phyloP scores from a whole-genome alignment of 2,329 filamentous ascomycete species.

The Annulohypoxylon truncatum region DNA sequence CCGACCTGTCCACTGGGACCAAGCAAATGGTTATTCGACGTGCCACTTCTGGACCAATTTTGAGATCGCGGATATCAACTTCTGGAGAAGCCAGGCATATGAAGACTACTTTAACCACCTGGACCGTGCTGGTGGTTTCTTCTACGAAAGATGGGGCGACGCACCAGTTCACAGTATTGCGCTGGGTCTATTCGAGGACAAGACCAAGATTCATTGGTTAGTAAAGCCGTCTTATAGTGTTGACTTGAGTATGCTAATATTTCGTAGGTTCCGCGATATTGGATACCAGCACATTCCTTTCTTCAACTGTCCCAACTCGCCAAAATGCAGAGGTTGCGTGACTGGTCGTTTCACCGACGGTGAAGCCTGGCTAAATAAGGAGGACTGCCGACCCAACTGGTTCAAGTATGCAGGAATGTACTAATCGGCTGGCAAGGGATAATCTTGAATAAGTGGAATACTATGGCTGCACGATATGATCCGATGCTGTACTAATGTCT shows the following conservation, averaged over 20 bases:
- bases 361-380: constrained; percentile 83
- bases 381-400: constrained; percentile 96
- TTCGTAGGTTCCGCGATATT: constrained; percentile 93
- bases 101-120: constrained; percentile 97
- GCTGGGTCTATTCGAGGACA: constrained; percentile 90
- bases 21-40: constrained; percentile 93
- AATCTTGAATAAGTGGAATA: constrained; percentile 27
- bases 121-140: constrained; percentile 94
- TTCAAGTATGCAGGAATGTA: constrained; percentile 93
- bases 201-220: constrained; percentile 91
- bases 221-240: constrained; percentile 47
- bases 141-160: constrained; percentile 98
- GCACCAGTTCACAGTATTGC: constrained; percentile 97
- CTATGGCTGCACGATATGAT: constrained; percentile 38
- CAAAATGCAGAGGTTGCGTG: constrained; percentile 90
- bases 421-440: constrained; percentile 54
- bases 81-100: constrained; percentile 91
- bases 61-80: constrained; percentile 91
- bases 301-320: constrained; percentile 98
- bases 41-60: constrained; percentile 99
- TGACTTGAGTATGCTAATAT: constrained; percentile 35
- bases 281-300: constrained; percentile 98
- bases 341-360: constrained; percentile 90
- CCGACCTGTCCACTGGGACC: constrained; percentile 81
- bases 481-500: constrained; percentile 44